Base-by-base conservation (phyloP, 257 asterid genomes). In the Cinchona pubescens region DNA sequence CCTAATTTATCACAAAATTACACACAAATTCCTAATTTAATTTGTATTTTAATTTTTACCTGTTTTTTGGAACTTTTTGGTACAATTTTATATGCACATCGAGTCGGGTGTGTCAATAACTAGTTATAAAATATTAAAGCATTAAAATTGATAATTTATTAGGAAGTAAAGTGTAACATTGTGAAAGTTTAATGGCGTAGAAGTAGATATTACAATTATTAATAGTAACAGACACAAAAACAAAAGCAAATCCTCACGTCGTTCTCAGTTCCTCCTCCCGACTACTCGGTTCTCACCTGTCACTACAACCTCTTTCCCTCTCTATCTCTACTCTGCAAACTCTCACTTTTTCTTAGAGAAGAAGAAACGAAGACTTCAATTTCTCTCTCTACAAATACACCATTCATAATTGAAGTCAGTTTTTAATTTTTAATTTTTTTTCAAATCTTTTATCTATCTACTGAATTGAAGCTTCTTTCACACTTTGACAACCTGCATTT, bases 271-370 rank as follows among this genome's bases (percentile, higher is more conserved):
- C 80, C 68, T 46, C 75, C 72, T 65, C 80, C 7, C 23, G 42
- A n/a, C 37, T 15, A 43, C 68, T 80, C 81, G 32, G 81, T 74
- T 72, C 42, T 82, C 72, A 66, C 76, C 75, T 38, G 60, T 75
- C 83, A 27, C 79, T 15, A 51, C 71, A 38, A 78, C 30, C 75
- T 58, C 79, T 62, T 71, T 80, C 66, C 77, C 81, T 71, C 74
- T 75, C 83, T 66, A 81, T 76, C 78, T 73, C 73, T 68, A 45
- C 51, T 76, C 86, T 84, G 88, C 88, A 76, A 55, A n/a, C n/a
- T n/a, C 82, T 85, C 83, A 82, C 79, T 84, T 83, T 89, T 87
- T 82, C 92, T 85, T 86, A 73, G 79, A 88, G 88, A 69, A 84
- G 89, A 86, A 82, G 91, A 72, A 81, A 83, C 72, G 71, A 40